Evolutionary conservation across 2,329 filamentous ascomycete genomes (phyloP), one percentile per base, ranked within the genome.

Genomic region (Xylaria sp.): DNA sequence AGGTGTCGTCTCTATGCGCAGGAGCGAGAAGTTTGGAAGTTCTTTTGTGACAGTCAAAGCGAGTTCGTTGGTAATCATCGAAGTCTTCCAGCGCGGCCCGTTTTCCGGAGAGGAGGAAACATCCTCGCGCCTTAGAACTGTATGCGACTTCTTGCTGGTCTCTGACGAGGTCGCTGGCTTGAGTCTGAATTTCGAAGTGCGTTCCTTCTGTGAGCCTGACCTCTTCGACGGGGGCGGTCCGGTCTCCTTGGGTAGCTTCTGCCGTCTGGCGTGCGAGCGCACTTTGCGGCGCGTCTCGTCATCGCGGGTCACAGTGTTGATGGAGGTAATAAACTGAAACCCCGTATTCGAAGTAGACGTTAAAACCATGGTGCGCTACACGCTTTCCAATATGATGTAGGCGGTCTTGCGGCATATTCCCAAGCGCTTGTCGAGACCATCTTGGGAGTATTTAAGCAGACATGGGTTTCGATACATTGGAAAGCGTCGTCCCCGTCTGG

Each of bases 271-370:
- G 51, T 71, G 69, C 21, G 69, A 71, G 17, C 69, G 67, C 39
- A 71, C 69, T 46, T 62, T 67, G n/a, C 68, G 67, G 39, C 69
- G 67, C 20, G 69, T 71, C 53, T 71, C 69, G n/a, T 69, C 69
- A 60, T 70, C 67, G 44, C 68, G 68, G 39, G 63, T 60, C 44
- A 71, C 68, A 11, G 68, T 71, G 52, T 69, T 71, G 56, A 71
- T 69, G 19, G 69, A 71, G 22, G 69, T 71, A 29, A 71, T 71
- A 61, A 71, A 71, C 50, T 71, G 69, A 39, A 71, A 71, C 11
- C 56, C 63, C 11, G 65, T 64, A n/a, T 40, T 47, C 19, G 57
- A 21, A 7, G 45, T 37, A 19, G 39, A 19, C 5, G 48, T 18
- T 7, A 44, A 7, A 26, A 39, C 50, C 60, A 60, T 59, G 41